Evolutionary conservation across 2,329 filamentous ascomycete species (phyloP).

Genomic region (Sclerotinia minor): DNA sequence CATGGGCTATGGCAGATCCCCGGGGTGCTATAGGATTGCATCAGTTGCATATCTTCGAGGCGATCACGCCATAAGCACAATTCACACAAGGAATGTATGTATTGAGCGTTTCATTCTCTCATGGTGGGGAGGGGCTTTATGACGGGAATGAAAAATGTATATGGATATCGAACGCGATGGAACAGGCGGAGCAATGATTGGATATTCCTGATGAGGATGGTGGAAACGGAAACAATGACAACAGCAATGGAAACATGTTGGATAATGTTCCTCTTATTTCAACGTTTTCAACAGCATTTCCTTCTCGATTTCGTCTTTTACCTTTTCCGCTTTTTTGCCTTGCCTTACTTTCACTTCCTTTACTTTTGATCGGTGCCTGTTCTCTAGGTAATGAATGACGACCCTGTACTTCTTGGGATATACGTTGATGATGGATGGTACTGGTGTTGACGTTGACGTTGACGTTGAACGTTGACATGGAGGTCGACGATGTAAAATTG

Average conservation of each 20-base stretch:
- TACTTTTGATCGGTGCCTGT: background rate
- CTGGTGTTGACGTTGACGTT: background rate
- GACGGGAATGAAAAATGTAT: background rate
- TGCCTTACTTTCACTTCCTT: background rate
- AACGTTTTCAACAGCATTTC: background rate
- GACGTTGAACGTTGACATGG: background rate
- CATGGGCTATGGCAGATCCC: background rate
- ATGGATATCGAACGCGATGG: background rate
- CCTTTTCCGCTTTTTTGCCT: background rate
- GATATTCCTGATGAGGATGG: background rate
- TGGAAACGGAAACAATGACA: background rate
- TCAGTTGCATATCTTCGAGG: slow-evolving; percentile 9
- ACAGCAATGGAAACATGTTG: background rate
- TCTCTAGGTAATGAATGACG: background rate
- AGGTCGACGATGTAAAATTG: background rate
- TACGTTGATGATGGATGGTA: background rate
- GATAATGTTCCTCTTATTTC: background rate
- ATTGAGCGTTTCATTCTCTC: slow-evolving; percentile 21
- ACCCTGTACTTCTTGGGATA: background rate
- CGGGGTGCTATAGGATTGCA: background rate
- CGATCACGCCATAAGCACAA: background rate
- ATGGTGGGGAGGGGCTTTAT: slow-evolving; percentile 3
- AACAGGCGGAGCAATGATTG: background rate
- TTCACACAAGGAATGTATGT: slow-evolving; percentile 11
- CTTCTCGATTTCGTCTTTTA: background rate